These are phyloP conservation scores for Globisporangium megalacanthum DNA, from an alignment of 352 stramenopile species.

Conservation along the genomic window DNA sequence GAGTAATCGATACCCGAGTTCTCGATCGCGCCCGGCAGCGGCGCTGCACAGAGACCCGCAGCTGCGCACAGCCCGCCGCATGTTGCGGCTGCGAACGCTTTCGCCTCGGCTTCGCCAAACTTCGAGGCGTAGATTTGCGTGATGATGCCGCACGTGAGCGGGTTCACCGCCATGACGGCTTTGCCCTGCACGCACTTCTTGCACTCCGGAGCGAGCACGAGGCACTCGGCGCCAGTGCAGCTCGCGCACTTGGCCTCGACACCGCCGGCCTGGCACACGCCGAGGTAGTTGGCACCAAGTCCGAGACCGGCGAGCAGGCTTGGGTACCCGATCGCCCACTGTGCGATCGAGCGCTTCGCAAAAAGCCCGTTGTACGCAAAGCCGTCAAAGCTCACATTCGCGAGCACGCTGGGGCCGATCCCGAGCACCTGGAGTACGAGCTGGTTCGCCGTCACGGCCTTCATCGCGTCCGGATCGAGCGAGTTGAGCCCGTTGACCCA, in stretches of 20 bases:
- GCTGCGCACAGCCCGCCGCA: constrained; percentile 34
- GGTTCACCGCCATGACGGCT: constrained; percentile 35
- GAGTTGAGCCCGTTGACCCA: constrained; percentile 80
- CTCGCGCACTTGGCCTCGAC: constrained; percentile 40
- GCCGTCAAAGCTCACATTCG: constrained; percentile 38
- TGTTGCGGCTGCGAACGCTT: constrained; percentile 26
- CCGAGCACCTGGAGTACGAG: constrained; percentile 40
- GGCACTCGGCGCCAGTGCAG: constrained; percentile 29
- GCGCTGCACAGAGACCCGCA: constrained; percentile 51
- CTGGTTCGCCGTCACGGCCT: constrained; percentile 34
- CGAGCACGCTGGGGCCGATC: constrained; percentile 21
- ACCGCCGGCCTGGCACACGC: constrained; percentile 25
- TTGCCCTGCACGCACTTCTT: constrained; percentile 31
- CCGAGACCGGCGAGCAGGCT: constrained; percentile 58
- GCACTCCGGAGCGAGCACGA: constrained; percentile 28
- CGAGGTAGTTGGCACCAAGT: constrained; percentile 50
- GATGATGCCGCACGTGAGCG: constrained; percentile 32
- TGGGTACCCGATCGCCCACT: constrained; percentile 72
- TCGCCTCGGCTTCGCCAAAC: constrained; percentile 32
- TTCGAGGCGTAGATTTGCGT: constrained; percentile 36
- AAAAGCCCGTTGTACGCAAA: constrained; percentile 80
- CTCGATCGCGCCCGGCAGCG: constrained; percentile 50
- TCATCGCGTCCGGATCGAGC: constrained; percentile 58
- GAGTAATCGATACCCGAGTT: constrained; percentile 58
- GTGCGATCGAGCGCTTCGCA: constrained; percentile 38